These are phyloP conservation scores for Rhododendron henanense DNA, from an alignment of 148 eudicot genomes.

Conservation along the genomic window DNA sequence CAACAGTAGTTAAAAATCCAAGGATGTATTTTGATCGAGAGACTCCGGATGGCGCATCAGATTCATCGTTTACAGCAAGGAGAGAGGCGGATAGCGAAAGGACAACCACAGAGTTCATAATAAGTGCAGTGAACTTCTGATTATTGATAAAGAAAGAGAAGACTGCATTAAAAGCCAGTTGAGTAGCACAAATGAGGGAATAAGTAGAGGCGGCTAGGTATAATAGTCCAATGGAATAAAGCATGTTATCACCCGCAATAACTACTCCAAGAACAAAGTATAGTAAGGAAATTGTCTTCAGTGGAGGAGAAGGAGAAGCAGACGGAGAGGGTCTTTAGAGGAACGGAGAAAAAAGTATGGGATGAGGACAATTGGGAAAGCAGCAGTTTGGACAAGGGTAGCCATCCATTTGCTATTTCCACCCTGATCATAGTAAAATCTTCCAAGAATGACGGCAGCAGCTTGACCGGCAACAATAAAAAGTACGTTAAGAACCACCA, in stretches of 20 bases:
- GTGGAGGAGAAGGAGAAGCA: slow-evolving; percentile 29
- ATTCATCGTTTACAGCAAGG: slow-evolving; percentile 54
- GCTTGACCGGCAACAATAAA: slow-evolving; percentile 76
- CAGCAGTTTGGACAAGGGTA: slow-evolving; percentile 80
- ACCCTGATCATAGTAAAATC: slow-evolving; percentile 81
- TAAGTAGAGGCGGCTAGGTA: slow-evolving; percentile 90
- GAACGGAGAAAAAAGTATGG: slow-evolving; percentile 55
- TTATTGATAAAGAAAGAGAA: slow-evolving; percentile 74
- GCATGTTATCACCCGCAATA: slow-evolving; percentile 64
- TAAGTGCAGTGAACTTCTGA: slow-evolving; percentile 67
- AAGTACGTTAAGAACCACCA: slow-evolving; percentile 50
- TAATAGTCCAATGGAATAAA: slow-evolving; percentile 65
- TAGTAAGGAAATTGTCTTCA: slow-evolving; percentile 26
- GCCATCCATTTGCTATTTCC: slow-evolving; percentile 84
- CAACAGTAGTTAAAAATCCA: slow-evolving; percentile 53
- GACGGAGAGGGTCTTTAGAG: slow-evolving; percentile 25
- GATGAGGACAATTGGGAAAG: slow-evolving; percentile 66
- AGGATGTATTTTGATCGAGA: slow-evolving; percentile 44
- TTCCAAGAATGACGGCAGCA: slow-evolving; percentile 75
- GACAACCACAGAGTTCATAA: slow-evolving; percentile 64
- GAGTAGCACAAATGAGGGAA: slow-evolving; percentile 87
- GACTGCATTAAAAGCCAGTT: slow-evolving; percentile 68
- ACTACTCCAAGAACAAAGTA: slow-evolving; percentile 57
- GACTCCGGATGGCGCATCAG: slow-evolving; percentile 56
- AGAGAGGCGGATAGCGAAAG: slow-evolving; percentile 72